A percentile compares a stretch with the other conserved stretches of the same genome.
Conservation (phyloP, 2,329 filamentous ascomycete genomes). For the Ascochyta viciae-villosae region DNA sequence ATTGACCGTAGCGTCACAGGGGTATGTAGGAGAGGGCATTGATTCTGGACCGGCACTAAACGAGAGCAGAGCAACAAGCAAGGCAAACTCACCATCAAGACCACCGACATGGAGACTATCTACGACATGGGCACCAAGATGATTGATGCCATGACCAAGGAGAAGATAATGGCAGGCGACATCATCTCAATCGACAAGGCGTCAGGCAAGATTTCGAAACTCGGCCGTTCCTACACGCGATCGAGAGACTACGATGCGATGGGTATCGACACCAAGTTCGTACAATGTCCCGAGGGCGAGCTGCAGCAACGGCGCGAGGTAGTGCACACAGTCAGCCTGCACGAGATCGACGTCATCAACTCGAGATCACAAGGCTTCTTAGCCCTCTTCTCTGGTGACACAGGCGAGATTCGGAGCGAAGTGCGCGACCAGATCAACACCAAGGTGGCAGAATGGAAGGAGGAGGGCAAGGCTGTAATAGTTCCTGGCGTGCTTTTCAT, state of each 20-base stretch:
- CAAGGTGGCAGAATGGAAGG: constrained; percentile 98
- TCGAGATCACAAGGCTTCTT: constrained; percentile 98
- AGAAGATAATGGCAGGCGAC: constrained; percentile 97
- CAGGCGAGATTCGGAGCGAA: constrained; percentile 95
- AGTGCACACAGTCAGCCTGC: constrained; percentile 93
- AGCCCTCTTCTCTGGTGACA: constrained; percentile 96
- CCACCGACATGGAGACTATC: constrained; percentile 98
- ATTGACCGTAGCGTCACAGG: constrained; percentile 97
- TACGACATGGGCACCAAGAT: constrained; percentile 99
- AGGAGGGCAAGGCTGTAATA: constrained; percentile 98
- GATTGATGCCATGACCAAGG: constrained; percentile 99
- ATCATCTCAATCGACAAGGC: constrained; percentile 99
- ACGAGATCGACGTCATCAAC: constrained; percentile 99
- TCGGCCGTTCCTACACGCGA: constrained; percentile 91
- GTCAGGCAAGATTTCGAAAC: constrained; percentile 95
- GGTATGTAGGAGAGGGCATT: constrained; percentile 47
- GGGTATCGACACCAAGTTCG: constrained; percentile 97
- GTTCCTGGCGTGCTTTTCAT: constrained; percentile 97
- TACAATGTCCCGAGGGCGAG: constrained; percentile 97
- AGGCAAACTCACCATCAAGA: constrained; percentile 99
- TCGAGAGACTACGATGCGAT: constrained; percentile 99
- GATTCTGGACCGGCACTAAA: constrained; percentile 17
- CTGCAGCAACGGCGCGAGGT: constrained; percentile 97
- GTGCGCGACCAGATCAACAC: constrained; percentile 99
- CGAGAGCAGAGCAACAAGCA: constrained; percentile 79